Base-by-base conservation (phyloP, 129 eudicot genomes). In the Apium graveolens region DNA sequence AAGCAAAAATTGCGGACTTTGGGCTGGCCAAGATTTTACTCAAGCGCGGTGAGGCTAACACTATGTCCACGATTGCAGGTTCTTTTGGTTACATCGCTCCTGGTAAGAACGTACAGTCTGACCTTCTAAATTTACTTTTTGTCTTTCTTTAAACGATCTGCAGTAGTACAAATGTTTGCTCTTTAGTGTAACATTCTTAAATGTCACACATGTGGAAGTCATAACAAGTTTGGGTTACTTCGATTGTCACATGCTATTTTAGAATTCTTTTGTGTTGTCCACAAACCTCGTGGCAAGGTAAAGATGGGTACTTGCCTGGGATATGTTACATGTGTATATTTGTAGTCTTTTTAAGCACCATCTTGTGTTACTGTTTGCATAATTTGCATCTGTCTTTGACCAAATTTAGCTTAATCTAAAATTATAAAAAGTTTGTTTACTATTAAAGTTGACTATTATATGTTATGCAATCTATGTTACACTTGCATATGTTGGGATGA, bases 11-110 rank as follows among this genome's bases (percentile, higher is more conserved):
- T 35, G 97, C 97, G 3, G 97, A 91, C 86, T 91, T 91, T 78
- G 97, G 97, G 11, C 77, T 91, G 10, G 97, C 97, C 3, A 91
- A 87, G 89, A 81, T 85, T 41, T 85, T 87, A 70, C 79, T 70
- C 78, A 91, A 89, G 87, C 83, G 76, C 3, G 90, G 83, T 4
- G 87, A 89, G 48, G 76, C 90, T 75, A 83, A 91, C 68, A 89
- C 90, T 17, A 76, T 89, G 86, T 87, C 97, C 82, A 84, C 87
- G 78, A 83, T 91, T 62, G 97, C 97, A 73, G 97, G 97, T 44
- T 89, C 97, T 26, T 89, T 89, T 37, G 97, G 97, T 68, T 91
- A 91, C 81, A 86, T 93, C 43, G 97, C 98, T 38, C 98, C 98
- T 26, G 98, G 98, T 89, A 86, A 87, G 85, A 75, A 70, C 35